Percentiles rank a stretch among this genome's conserved stretches.
These are phyloP conservation scores for Sphagnum tenellum DNA, from an alignment of 225 moss, liverwort and hornwort species.

Conservation along the genomic window DNA sequence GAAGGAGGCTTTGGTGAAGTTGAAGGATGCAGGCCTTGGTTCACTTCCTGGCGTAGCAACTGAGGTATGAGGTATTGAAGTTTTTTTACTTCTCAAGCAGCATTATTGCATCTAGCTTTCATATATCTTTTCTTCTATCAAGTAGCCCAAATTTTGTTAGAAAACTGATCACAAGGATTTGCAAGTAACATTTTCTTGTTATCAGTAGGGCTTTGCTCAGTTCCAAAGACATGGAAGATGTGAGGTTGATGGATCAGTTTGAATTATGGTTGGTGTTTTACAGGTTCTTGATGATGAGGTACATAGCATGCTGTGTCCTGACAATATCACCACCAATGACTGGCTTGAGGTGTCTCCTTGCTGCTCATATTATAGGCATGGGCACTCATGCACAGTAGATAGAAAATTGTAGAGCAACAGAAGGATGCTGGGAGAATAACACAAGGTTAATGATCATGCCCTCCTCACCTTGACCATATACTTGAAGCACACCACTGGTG, in stretches of 20 bases:
- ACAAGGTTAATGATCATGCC: too few relatives aligned
- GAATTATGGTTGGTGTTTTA: slow-evolving; percentile 4
- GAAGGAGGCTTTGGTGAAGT: slow-evolving; percentile 57
- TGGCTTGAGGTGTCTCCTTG: slow-evolving; percentile 69
- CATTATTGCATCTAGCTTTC: too few relatives aligned
- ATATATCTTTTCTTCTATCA: too few relatives aligned
- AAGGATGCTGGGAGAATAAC: too few relatives aligned
- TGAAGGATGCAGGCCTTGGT: slow-evolving; percentile 76
- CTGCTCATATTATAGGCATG: not conserved
- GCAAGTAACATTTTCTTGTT: too few relatives aligned
- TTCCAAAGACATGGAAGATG: not conserved
- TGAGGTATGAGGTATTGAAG: slow-evolving; percentile 40
- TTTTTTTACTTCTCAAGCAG: too few relatives aligned
- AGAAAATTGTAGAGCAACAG: too few relatives aligned
- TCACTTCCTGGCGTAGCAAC: slow-evolving; percentile 89
- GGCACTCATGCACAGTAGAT: too few relatives aligned
- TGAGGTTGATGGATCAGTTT: not conserved
- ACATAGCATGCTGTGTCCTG: slow-evolving; percentile 67
- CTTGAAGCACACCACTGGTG: too few relatives aligned
- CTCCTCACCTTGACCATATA: too few relatives aligned
- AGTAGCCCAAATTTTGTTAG: too few relatives aligned
- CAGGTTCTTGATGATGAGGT: slow-evolving; percentile 84
- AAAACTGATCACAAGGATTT: too few relatives aligned
- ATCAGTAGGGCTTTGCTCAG: not conserved
- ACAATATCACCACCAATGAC: slow-evolving; percentile 75